A percentile compares a stretch with the other conserved stretches of the same genome.
phyloP scores from a whole-genome alignment of 2,329 filamentous ascomycete species.

The Exophiala alcalophila region DNA sequence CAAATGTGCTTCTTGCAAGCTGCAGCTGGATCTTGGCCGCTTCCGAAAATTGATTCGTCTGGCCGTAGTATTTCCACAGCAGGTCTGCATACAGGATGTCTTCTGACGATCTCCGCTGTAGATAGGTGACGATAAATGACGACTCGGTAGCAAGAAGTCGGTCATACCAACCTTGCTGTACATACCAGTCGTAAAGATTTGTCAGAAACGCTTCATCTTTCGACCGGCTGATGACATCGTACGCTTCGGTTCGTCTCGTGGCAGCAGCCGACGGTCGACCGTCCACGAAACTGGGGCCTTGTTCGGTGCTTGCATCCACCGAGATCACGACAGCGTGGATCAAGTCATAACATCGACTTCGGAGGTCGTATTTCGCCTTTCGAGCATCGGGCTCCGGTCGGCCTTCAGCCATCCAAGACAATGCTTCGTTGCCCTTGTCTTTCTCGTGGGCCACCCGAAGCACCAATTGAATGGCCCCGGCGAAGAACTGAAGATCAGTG shows the following conservation, averaged over 20 bases:
- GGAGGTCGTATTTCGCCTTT: constrained; percentile 62
- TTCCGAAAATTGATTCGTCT: constrained; percentile 77
- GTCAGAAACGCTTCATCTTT: constrained; percentile 93
- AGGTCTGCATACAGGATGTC: constrained; percentile 81
- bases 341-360: constrained; percentile 80
- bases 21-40: constrained; percentile 82
- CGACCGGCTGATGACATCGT: constrained; percentile 82
- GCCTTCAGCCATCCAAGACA: constrained; percentile 84
- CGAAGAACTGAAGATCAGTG: constrained; percentile 79
- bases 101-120: constrained; percentile 70
- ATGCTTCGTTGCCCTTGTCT: constrained; percentile 80
- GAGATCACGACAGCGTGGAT: constrained; percentile 76
- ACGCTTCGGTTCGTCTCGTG: constrained; percentile 81
- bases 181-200: constrained; percentile 97
- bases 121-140: constrained; percentile 79
- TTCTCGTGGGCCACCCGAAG: constrained; percentile 77
- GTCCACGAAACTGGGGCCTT: constrained; percentile 71
- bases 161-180: constrained; percentile 77
- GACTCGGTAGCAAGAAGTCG: constrained; percentile 82
- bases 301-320: constrained; percentile 68
- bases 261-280: constrained; percentile 72
- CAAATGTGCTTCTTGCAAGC: constrained; percentile 79
- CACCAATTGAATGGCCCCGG: constrained; percentile 84
- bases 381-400: constrained; percentile 70
- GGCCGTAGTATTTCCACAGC: constrained; percentile 87